These are phyloP conservation scores for Abrus pulchellus DNA, from an alignment of 306 rosid genomes.

Conservation along the genomic window DNA sequence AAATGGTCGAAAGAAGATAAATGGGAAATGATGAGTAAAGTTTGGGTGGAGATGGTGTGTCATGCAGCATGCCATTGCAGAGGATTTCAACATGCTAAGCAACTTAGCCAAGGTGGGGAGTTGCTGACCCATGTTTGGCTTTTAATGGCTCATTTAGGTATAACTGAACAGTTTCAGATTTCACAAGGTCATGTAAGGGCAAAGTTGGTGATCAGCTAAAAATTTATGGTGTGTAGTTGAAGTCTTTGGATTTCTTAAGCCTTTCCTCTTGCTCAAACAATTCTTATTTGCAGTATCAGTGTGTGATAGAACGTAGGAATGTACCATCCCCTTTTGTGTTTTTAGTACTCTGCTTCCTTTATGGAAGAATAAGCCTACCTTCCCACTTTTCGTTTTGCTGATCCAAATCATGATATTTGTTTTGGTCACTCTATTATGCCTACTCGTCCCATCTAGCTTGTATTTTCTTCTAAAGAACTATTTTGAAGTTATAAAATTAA, in stretches of 20 bases:
- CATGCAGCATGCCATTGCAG: slow-evolving; percentile 46
- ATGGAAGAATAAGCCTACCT: too few relatives aligned
- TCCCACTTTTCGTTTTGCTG: too few relatives aligned
- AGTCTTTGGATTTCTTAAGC: not conserved
- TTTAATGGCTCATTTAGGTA: slow-evolving; percentile 54
- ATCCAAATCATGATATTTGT: too few relatives aligned
- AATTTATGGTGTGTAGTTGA: not conserved
- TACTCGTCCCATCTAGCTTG: too few relatives aligned
- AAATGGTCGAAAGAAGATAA: slow-evolving; percentile 33
- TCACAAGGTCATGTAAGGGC: slow-evolving; percentile 47
- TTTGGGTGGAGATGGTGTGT: slow-evolving; percentile 47
- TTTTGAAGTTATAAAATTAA: too few relatives aligned
- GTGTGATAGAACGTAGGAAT: too few relatives aligned
- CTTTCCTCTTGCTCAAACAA: not conserved
- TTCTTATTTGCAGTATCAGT: not conserved
- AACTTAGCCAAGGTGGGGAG: slow-evolving; percentile 39
- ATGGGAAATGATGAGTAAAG: slow-evolving; percentile 27
- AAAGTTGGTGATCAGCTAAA: slow-evolving; percentile 18
- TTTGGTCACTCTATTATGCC: too few relatives aligned
- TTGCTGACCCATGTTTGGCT: slow-evolving; percentile 54
- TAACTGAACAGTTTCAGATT: slow-evolving; percentile 53
- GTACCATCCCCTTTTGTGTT: too few relatives aligned
- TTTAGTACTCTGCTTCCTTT: too few relatives aligned
- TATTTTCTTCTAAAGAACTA: too few relatives aligned
- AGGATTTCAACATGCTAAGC: slow-evolving; percentile 15